A percentile compares a stretch with the other conserved stretches of the same genome.
Conservation (phyloP, 495 filamentous ascomycete species). For the Aspergillus biplanus region DNA sequence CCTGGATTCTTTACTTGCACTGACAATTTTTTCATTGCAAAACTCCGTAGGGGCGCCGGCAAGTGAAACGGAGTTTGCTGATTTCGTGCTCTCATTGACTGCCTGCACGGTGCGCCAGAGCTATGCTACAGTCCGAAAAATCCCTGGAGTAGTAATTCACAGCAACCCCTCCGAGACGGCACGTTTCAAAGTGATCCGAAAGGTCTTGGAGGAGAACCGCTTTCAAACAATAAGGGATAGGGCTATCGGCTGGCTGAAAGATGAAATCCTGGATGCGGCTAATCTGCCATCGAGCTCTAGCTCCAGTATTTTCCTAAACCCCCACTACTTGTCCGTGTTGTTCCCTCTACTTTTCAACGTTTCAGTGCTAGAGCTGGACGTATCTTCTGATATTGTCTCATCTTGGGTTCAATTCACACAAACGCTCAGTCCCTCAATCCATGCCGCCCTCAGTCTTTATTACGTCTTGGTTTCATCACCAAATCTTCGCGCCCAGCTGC, state of each 20-base stretch:
- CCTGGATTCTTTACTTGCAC: constrained; percentile 43
- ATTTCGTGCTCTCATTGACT: constrained; percentile 62
- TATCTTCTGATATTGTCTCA: constrained; percentile 36
- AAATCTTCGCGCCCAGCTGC: constrained; percentile 33
- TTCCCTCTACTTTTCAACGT: constrained; percentile 41
- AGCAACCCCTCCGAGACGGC: constrained; percentile 71
- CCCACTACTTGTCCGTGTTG: constrained; percentile 56
- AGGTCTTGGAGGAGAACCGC: constrained; percentile 75
- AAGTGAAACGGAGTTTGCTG: constrained; percentile 37
- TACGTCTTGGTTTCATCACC: constrained; percentile 47
- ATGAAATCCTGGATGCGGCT: constrained; percentile 68
- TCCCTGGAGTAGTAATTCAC: constrained; percentile 75
- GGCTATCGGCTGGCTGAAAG: constrained; percentile 85
- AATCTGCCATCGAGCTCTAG: constrained; percentile 22
- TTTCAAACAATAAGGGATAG: constrained; percentile 77
- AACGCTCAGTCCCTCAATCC: constrained; percentile 39
- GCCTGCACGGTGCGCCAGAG: constrained; percentile 67
- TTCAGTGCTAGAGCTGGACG: constrained; percentile 25
- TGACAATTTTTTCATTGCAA: constrained; percentile 38
- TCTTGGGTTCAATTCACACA: constrained; percentile 46
- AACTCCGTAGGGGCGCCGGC: constrained; percentile 27
- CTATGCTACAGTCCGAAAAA: constrained; percentile 73
- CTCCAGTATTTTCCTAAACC: constrained; percentile 37
- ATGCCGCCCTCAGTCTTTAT: constrained; percentile 50
- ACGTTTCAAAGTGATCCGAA: constrained; percentile 75